Evolutionary conservation across 2,329 filamentous ascomycete genomes (phyloP).

Genomic region (Stagonosporopsis rhizophila): DNA sequence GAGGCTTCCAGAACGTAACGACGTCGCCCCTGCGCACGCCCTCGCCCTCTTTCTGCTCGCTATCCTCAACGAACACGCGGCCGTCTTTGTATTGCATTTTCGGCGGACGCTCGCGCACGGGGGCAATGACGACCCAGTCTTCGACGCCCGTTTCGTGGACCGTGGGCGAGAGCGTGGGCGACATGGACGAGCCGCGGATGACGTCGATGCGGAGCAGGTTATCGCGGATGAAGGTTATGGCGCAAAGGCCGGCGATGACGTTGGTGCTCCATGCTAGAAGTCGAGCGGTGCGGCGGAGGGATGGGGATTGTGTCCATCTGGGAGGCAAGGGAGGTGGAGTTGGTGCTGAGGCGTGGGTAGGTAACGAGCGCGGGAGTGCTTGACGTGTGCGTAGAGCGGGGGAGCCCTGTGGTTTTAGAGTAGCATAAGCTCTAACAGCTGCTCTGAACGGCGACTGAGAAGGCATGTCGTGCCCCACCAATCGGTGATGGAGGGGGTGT

Average conservation of each 20-base stretch:
- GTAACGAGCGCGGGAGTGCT: constrained; percentile 6
- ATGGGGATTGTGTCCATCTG: constrained; percentile 13
- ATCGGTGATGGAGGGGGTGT: neutral
- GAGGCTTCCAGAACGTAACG: constrained; percentile 61
- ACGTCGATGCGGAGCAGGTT: constrained; percentile 47
- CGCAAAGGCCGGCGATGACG: constrained; percentile 23
- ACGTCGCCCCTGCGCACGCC: constrained; percentile 53
- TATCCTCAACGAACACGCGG: neutral
- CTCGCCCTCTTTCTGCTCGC: constrained; percentile 28
- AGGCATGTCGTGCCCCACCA: constrained; percentile 1
- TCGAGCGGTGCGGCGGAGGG: constrained; percentile 18
- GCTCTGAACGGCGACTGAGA: neutral
- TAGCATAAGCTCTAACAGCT: constrained; percentile 6
- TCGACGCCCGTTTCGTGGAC: constrained; percentile 48
- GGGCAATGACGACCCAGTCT: constrained; percentile 51
- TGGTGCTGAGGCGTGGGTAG: neutral
- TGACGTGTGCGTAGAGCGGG: neutral
- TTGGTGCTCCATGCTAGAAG: constrained; percentile 23
- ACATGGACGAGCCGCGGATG: constrained; percentile 54
- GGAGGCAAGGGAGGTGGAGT: constrained; percentile 9
- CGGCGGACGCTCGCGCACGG: constrained; percentile 17
- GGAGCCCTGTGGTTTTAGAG: neutral
- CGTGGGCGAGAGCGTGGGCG: constrained; percentile 54
- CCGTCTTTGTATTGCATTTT: constrained; percentile 26
- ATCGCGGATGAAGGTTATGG: constrained; percentile 50